phyloP scores from a whole-genome alignment of 2,329 filamentous ascomycete genomes.

The Rutstroemia sydowiana region DNA sequence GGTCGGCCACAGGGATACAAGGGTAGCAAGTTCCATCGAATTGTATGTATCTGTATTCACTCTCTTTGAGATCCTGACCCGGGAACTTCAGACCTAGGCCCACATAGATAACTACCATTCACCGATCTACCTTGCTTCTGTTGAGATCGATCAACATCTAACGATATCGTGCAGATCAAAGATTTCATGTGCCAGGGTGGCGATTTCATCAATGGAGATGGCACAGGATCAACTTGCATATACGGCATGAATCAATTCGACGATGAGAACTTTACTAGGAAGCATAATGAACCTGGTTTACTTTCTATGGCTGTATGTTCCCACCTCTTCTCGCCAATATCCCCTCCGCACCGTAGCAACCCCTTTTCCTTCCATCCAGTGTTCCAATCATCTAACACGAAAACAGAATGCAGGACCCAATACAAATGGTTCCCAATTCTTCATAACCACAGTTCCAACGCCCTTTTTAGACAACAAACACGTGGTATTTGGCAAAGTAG shows the following conservation, averaged over 20 bases:
- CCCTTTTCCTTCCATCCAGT: neutral
- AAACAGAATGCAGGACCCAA: constrained; percentile 78
- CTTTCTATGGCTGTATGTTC: constrained; percentile 83
- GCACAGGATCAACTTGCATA: constrained; percentile 80
- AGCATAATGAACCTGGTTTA: constrained; percentile 72
- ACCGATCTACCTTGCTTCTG: neutral
- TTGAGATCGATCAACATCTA: neutral
- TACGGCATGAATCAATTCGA: constrained; percentile 79
- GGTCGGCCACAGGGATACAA: constrained; percentile 89
- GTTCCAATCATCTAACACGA: neutral
- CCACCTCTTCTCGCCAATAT: neutral
- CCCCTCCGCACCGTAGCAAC: constrained; percentile 4
- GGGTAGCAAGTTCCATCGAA: constrained; percentile 85
- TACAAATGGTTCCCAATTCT: constrained; percentile 94
- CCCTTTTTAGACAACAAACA: constrained; percentile 90
- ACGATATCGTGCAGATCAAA: constrained; percentile 52
- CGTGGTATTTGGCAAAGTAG: constrained; percentile 87
- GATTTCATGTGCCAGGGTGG: constrained; percentile 98
- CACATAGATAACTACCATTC: too few species aligned
- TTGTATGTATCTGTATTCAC: constrained; percentile 49
- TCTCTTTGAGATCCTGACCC: too few species aligned
- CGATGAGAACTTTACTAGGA: constrained; percentile 81
- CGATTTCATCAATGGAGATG: constrained; percentile 90
- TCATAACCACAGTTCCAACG: constrained; percentile 84
- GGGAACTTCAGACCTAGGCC: too few species aligned